Conservation (phyloP, 225 moss, liverwort and hornwort genomes). For the Marchantia polymorpha region DNA sequence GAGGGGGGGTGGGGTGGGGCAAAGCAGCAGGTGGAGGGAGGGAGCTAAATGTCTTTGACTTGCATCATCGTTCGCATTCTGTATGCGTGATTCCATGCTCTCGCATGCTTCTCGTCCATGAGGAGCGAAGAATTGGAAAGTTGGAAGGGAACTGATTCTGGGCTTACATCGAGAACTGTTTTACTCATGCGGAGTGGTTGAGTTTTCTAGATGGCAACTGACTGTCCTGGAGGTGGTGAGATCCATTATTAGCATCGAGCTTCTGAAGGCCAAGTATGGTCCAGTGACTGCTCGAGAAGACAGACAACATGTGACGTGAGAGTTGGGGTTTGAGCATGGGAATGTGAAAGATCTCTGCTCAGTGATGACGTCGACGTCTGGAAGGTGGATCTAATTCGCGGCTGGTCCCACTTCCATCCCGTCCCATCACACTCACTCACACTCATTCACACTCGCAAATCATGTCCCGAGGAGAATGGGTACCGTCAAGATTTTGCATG, state of each 20-base stretch:
- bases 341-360: neutral
- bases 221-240: neutral
- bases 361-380: neutral
- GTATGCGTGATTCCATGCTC: too few relatives aligned
- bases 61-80: too few relatives aligned
- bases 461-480: neutral
- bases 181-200: neutral
- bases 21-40: too few relatives aligned
- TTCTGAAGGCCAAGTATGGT: neutral
- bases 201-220: neutral
- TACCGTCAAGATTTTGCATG: neutral
- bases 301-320: neutral
- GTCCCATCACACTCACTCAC: neutral
- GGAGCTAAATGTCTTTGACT: too few relatives aligned
- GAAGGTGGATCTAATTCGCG: neutral
- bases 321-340: neutral
- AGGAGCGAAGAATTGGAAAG: neutral
- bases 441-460: neutral
- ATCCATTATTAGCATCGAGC: neutral
- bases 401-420: conserved; percentile 1
- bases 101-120: neutral
- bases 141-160: neutral
- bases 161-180: neutral
- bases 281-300: neutral
- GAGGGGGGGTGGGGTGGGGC: too few relatives aligned